Percentiles rank a stretch among this genome's conserved stretches.
phyloP scores from a whole-genome alignment of 306 rosid genomes.

The Prunus fruticosa region DNA sequence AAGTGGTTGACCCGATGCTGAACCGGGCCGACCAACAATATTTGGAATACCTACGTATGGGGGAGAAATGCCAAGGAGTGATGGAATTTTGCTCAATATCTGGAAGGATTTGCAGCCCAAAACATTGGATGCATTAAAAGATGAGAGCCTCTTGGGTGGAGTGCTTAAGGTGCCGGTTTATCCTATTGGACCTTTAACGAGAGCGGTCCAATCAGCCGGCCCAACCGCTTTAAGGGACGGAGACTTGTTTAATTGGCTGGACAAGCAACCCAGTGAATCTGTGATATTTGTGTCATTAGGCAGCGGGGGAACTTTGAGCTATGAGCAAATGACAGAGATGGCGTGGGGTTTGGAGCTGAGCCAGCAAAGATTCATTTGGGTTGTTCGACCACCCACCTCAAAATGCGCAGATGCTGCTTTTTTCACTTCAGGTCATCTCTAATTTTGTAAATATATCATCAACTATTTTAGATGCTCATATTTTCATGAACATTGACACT shows the following conservation, averaged over 20 bases:
- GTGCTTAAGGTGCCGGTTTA: slow-evolving; percentile 28
- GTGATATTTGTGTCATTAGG: slow-evolving; percentile 62
- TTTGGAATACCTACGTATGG: neutral
- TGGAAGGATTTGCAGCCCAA: slow-evolving; percentile 49
- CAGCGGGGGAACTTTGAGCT: slow-evolving; percentile 53
- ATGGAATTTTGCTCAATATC: slow-evolving; percentile 60
- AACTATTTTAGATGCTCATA: neutral
- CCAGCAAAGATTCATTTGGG: slow-evolving; percentile 59
- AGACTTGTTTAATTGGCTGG: slow-evolving; percentile 40
- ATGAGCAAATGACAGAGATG: slow-evolving; percentile 46
- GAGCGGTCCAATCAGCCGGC: neutral
- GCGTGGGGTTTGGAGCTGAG: slow-evolving; percentile 72
- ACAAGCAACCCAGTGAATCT: slow-evolving; percentile 42
- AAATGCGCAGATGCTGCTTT: slow-evolving; percentile 5
- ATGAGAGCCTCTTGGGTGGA: slow-evolving; percentile 16
- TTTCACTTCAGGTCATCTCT: slow-evolving; percentile 15
- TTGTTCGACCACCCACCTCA: slow-evolving; percentile 42
- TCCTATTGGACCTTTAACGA: slow-evolving; percentile 53
- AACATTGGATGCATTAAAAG: slow-evolving; percentile 17
- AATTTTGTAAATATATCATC: neutral
- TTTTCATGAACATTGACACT: neutral
- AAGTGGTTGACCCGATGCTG: slow-evolving; percentile 34
- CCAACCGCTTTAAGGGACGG: neutral
- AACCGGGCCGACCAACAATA: slow-evolving; percentile 24
- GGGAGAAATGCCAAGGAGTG: neutral